Conservation (phyloP, 2,329 filamentous ascomycete species). For the Beauveria medogensis region DNA sequence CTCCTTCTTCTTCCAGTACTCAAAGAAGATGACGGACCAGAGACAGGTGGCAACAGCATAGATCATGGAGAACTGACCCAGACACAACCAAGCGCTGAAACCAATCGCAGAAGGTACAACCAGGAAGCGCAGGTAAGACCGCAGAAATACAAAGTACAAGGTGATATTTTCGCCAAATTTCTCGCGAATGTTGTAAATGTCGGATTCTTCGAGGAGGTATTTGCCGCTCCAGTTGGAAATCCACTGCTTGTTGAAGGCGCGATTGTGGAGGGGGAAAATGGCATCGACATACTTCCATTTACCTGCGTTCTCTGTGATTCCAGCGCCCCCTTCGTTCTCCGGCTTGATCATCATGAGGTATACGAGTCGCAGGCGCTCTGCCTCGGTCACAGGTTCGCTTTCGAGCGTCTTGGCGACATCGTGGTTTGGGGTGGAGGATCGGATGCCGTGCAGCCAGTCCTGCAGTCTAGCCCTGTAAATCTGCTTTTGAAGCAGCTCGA, state of each 20-base stretch:
- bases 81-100: slow-evolving; percentile 67
- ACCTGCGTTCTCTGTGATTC: slow-evolving; percentile 60
- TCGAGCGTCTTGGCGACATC: slow-evolving; percentile 62
- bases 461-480: slow-evolving; percentile 81
- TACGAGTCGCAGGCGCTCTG: slow-evolving; percentile 79
- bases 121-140: slow-evolving; percentile 82
- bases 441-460: slow-evolving; percentile 89
- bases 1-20: slow-evolving; percentile 95
- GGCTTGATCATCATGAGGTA: slow-evolving; percentile 76
- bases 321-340: slow-evolving; percentile 67
- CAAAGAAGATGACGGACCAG: slow-evolving; percentile 86
- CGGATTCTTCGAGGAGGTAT: slow-evolving; percentile 55
- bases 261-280: slow-evolving; percentile 74
- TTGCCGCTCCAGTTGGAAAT: slow-evolving; percentile 68
- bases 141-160: slow-evolving; percentile 92
- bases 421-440: slow-evolving; percentile 65
- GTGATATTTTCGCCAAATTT: slow-evolving; percentile 78
- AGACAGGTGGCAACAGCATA: slow-evolving; percentile 72
- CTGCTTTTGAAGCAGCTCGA: slow-evolving; percentile 66
- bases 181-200: slow-evolving; percentile 68
- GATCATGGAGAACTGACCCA: slow-evolving; percentile 74
- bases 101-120: slow-evolving; percentile 76
- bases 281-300: slow-evolving; percentile 66
- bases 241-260: slow-evolving; percentile 65
- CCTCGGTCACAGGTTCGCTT: slow-evolving; percentile 72